These are phyloP conservation scores for Coemansia erecta DNA, from an alignment of 192 early-diverging fungal species.

Conservation along the genomic window DNA sequence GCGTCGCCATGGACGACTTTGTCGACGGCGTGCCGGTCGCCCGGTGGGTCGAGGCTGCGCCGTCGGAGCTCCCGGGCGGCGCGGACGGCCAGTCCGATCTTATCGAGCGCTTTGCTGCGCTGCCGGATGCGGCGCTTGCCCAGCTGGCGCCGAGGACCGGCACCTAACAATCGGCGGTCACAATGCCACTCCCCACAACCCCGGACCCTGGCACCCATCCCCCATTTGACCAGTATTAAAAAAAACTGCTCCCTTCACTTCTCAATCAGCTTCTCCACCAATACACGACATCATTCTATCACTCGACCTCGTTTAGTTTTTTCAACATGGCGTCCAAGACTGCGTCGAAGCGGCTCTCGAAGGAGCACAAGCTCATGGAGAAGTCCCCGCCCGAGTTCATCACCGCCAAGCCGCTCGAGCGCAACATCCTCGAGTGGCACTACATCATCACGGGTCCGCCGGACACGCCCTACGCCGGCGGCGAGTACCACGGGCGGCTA, in stretches of 20 bases:
- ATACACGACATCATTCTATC: background rate
- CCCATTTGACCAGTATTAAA: too few species aligned
- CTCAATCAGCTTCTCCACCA: background rate
- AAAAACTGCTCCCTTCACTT: background rate
- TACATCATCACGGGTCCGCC: constrained; percentile 89
- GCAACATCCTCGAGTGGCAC: constrained; percentile 97
- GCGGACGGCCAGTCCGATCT: constrained; percentile 2
- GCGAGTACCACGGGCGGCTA: constrained; percentile 87
- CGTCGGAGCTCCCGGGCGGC: constrained; percentile 3
- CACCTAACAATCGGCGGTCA: too few species aligned
- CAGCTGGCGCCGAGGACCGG: too few species aligned
- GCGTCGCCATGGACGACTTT: constrained; percentile 49
- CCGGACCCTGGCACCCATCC: too few species aligned
- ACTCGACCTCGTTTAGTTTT: background rate
- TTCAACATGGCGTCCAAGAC: constrained; percentile 72
- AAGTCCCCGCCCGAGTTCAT: constrained; percentile 86
- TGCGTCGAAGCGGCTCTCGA: constrained; percentile 70
- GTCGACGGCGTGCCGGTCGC: constrained; percentile 15
- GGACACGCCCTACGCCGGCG: constrained; percentile 82
- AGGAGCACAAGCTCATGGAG: constrained; percentile 73
- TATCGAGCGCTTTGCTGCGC: constrained; percentile 8
- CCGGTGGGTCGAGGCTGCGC: constrained; percentile 24
- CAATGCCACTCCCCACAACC: too few species aligned
- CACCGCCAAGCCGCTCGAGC: constrained; percentile 87
- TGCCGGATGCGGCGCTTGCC: constrained; percentile 15